Evolutionary conservation across 192 early-diverging fungal species (phyloP).

Genomic region (Lobosporangium transversale): DNA sequence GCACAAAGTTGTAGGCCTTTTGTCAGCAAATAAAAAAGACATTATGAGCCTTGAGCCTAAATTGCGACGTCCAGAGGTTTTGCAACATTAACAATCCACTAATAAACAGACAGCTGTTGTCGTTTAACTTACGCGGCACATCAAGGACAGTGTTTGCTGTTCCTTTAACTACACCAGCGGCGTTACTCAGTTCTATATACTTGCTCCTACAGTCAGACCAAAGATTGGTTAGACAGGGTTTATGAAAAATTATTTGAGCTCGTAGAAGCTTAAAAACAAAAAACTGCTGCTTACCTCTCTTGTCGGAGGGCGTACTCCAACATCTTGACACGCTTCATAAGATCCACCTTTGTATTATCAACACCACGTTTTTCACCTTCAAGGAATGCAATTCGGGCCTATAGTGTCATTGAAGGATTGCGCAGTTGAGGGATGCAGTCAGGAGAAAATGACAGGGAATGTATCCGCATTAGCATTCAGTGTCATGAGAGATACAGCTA

Average conservation of each 20-base stretch:
- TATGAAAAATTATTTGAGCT: too few relatives aligned
- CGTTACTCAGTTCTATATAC: slow-evolving; percentile 32
- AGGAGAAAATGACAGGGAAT: too few relatives aligned
- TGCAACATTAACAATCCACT: too few relatives aligned
- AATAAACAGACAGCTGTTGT: too few relatives aligned
- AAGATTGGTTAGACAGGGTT: slow-evolving; percentile 1
- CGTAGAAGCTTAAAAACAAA: too few relatives aligned
- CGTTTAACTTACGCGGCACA: slow-evolving; percentile 7
- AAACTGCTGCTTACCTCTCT: slow-evolving; percentile 73
- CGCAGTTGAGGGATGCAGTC: too few relatives aligned
- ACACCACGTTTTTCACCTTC: slow-evolving; percentile 80
- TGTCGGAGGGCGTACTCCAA: slow-evolving; percentile 82
- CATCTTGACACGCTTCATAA: slow-evolving; percentile 86
- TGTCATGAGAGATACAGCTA: too few relatives aligned
- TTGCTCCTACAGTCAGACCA: slow-evolving; percentile 32
- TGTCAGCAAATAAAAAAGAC: too few relatives aligned
- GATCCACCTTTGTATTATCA: slow-evolving; percentile 77
- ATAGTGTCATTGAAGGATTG: neutral
- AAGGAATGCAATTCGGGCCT: slow-evolving; percentile 82
- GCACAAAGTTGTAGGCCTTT: too few relatives aligned
- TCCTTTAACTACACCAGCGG: slow-evolving; percentile 7
- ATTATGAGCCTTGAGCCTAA: too few relatives aligned
- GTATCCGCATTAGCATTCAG: too few relatives aligned
- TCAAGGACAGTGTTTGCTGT: neutral
- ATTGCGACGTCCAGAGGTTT: too few relatives aligned